Evolutionary conservation across 768 basidiomycete species (phyloP), one percentile per base, ranked within the genome.

Genomic region (Suillus occidentalis): DNA sequence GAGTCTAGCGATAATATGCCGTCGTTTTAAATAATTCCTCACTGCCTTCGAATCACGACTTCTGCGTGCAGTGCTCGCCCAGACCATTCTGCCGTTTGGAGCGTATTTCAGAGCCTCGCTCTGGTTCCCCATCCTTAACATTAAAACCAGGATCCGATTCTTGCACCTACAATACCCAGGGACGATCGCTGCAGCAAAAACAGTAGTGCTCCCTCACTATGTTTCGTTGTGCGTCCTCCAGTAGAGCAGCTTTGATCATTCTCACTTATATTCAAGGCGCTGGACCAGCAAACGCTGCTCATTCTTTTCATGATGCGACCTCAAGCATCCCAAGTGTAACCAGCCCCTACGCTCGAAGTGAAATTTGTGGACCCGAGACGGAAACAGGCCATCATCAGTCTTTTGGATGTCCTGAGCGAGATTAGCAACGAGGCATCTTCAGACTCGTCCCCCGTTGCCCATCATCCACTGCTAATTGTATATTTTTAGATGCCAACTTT

Each of bases 391-490:
- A 69, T 85, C 55, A 73, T 81, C 45, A 83, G 78, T 49, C 69
- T 85, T 60, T 73, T 85, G 60, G 82, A 85, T 67, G 77, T 80
- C 58, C 71, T 85, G 53, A 76, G 75, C 14, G 83, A 85, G 63
- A 47, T 85, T 60, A 78, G 71, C 64, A 77, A 76, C 49, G 83
- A 85, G 63, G 74, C 73, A 25, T 76, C 72, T 34, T 62, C 76
- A 6, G 74, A 74, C 13, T 28, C 28, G 28, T 28, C 28, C 28
- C 69, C 66, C 39, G 13, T 10, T 40, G 3, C 0, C 13, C 39
- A 22, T 49, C 16, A 43, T 56, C 37, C 16, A 22, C 28, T 42
- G 53, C 63, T 71, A 62, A 63, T 40, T 63, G 9, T 13, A 42
- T 39, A 40, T 4, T 56, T 22, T 36, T 34, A 77, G 79, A 72